Evolutionary conservation across 2,329 filamentous ascomycete genomes (phyloP).

Genomic region (Myrmaecium sp.): DNA sequence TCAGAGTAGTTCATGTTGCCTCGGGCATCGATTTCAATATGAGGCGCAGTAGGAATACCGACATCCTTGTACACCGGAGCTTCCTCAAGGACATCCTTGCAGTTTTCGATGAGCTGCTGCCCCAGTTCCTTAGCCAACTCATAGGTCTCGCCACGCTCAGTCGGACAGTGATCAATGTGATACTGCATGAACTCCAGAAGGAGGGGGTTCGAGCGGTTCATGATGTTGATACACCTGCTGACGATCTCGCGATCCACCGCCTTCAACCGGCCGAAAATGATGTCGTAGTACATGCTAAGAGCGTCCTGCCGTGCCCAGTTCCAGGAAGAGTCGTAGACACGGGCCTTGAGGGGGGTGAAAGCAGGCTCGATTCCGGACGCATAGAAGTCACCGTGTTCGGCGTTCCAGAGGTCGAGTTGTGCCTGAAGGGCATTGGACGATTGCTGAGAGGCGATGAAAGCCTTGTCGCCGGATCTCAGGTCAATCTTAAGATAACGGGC

Average conservation of each 20-base stretch:
- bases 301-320: constrained; percentile 98
- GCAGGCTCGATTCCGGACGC: constrained; percentile 85
- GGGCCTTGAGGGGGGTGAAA: constrained; percentile 84
- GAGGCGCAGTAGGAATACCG: constrained; percentile 73
- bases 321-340: constrained; percentile 96
- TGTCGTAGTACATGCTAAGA: constrained; percentile 96
- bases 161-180: constrained; percentile 96
- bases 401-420: constrained; percentile 85
- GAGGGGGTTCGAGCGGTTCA: constrained; percentile 95
- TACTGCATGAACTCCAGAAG: constrained; percentile 99
- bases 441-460: constrained; percentile 68
- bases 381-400: constrained; percentile 94
- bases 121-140: constrained; percentile 92
- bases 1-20: constrained; percentile 91
- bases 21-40: constrained; percentile 79
- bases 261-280: constrained; percentile 89
- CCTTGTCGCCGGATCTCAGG: constrained; percentile 89
- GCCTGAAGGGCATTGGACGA: constrained; percentile 77
- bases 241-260: constrained; percentile 95
- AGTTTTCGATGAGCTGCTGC: constrained; percentile 89
- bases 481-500: constrained; percentile 96
- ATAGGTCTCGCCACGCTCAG: constrained; percentile 93
- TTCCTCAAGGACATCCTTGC: constrained; percentile 72
- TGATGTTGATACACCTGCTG: constrained; percentile 94
- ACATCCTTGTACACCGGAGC: constrained; percentile 95